A percentile compares a stretch with the other conserved stretches of the same genome.
These are phyloP conservation scores for Arabis alpina DNA, from an alignment of 345 rosid species.

Conservation along the genomic window DNA sequence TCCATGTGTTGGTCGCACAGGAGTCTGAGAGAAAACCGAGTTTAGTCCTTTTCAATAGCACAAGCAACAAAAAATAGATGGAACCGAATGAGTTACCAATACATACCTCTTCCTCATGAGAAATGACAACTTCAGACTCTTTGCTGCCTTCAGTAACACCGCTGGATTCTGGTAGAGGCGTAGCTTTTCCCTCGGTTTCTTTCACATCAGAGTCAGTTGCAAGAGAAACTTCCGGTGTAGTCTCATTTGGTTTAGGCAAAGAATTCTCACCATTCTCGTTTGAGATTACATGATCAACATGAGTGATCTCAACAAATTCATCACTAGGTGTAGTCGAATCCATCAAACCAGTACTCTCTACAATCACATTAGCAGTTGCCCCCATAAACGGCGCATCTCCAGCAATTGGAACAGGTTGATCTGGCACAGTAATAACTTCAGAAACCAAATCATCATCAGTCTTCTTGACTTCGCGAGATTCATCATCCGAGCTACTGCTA, in stretches of 20 bases:
- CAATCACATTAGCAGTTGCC: conserved; percentile 42
- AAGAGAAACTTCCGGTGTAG: conserved; percentile 24
- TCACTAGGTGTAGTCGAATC: conserved; percentile 37
- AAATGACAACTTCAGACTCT: conserved; percentile 46
- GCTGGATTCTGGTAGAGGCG: conserved; percentile 43
- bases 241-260: conserved; percentile 34
- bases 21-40: conserved; percentile 53
- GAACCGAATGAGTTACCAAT: conserved; percentile 14
- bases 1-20: conserved; percentile 49
- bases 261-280: conserved; percentile 44
- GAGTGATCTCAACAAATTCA: conserved; percentile 40
- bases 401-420: conserved; percentile 41
- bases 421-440: conserved; percentile 39
- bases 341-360: conserved; percentile 40
- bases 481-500: conserved; percentile 60
- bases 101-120: conserved; percentile 52
- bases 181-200: conserved; percentile 41
- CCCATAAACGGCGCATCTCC: conserved; percentile 44
- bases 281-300: conserved; percentile 43
- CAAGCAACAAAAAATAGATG: not conserved
- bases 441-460: conserved; percentile 39
- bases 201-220: conserved; percentile 26
- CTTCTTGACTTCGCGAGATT: conserved; percentile 49
- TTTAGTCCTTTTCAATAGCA: conserved; percentile 13
- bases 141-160: conserved; percentile 34